These are phyloP conservation scores for Termitomyces sp. DNA, from an alignment of 768 basidiomycete species.

Conservation along the genomic window DNA sequence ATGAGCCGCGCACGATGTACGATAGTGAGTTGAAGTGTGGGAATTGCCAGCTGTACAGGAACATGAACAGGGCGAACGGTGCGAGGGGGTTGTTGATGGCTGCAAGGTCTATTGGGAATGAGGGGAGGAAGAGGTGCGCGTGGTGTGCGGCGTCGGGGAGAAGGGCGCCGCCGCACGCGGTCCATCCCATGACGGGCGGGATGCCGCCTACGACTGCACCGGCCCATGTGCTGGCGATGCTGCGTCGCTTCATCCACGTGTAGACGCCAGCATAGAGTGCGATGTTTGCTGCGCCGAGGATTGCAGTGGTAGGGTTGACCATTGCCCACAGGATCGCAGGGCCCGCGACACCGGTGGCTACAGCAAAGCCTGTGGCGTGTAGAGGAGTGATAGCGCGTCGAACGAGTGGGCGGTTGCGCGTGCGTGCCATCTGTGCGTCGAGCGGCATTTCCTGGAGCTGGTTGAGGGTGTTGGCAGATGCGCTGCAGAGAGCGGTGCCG, in stretches of 20 bases:
- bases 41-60: slow-evolving; percentile 97
- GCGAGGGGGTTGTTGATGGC: slow-evolving; percentile 78
- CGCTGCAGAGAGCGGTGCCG: slow-evolving; percentile 88
- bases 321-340: slow-evolving; percentile 74
- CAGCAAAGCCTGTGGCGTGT: slow-evolving; percentile 81
- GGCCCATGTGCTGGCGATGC: slow-evolving; percentile 88
- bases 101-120: slow-evolving; percentile 40
- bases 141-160: slow-evolving; percentile 64
- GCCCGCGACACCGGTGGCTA: slow-evolving; percentile 73
- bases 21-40: slow-evolving; percentile 97
- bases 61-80: slow-evolving; percentile 73
- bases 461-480: slow-evolving; percentile 93
- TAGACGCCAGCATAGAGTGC: slow-evolving; percentile 88
- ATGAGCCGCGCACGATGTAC: slow-evolving; percentile 79
- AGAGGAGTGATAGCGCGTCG: slow-evolving; percentile 78
- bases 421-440: slow-evolving; percentile 95
- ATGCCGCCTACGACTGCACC: slow-evolving; percentile 90
- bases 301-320: slow-evolving; percentile 84
- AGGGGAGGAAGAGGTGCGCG: slow-evolving; percentile 56
- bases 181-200: slow-evolving; percentile 98
- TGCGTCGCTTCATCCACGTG: slow-evolving; percentile 87
- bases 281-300: slow-evolving; percentile 82
- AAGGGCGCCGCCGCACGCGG: slow-evolving; percentile 83
- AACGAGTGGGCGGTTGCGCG: slow-evolving; percentile 83
- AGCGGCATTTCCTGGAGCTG: slow-evolving; percentile 93